Evolutionary conservation across 2,329 filamentous ascomycete species (phyloP), one percentile per base, ranked within the genome.

Genomic region (Colletotrichum eremochloae): DNA sequence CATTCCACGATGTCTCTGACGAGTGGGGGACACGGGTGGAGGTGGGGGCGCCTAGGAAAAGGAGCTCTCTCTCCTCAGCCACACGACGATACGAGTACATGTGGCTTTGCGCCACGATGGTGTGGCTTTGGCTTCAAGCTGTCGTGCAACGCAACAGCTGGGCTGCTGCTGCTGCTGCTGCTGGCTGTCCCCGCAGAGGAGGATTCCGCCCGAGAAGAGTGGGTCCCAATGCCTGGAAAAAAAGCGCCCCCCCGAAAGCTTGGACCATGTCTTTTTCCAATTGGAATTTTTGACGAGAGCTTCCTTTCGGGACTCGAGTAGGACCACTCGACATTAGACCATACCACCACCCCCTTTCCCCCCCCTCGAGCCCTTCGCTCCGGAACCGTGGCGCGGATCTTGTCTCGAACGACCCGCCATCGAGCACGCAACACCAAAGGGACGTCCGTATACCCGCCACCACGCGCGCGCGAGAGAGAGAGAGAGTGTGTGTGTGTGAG

Each of bases 181-280:
- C 7, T 33, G 29, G 31, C 53, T 56, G 53, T 56, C 14, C 1
- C 42, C 42, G 42, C 50, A 42, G 50, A 31, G n/a, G 31, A 36
- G 40, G n/a, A 50, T 29, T 24, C 66, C 50, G 31, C n/a, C 38
- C 38, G n/a, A 38, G 24, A n/a, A 15, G 38, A 24, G 36, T 42
- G 63, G 29, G 20, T 7, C 11, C 33, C 14, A 5, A 7, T 5
- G 11, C 50, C 44, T 11, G 12, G 20, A 12, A 48, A 48, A 18
- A 61, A 58, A 62, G 46, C 24, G 38, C 14, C 44, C 38, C 46
- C 40, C 60, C 58, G 33, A 52, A 69, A 72, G 69, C 69, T 72
- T 60, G 69, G 69, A 55, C 69, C 69, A 72, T 29, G 53, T 33
- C 20, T 42, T 60, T 64, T 64, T 58, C 36, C 53, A 61, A 72